Conservation (phyloP, 164 flowering plant species). For the Warburgia ugandensis region DNA sequence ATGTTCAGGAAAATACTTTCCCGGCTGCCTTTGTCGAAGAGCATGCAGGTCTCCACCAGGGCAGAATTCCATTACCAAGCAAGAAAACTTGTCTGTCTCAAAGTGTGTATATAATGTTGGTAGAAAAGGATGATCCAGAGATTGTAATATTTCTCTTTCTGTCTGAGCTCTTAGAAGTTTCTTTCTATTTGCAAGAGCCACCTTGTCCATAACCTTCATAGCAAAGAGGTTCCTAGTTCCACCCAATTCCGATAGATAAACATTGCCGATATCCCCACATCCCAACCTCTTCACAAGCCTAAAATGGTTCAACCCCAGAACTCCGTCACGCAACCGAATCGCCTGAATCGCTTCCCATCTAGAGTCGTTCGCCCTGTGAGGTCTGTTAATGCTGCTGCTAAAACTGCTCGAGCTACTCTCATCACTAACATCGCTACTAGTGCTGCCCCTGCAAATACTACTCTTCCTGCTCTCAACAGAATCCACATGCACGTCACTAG, state of each 20-base stretch:
- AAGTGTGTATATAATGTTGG: constrained; percentile 80
- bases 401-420: constrained; percentile 74
- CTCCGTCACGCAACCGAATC: constrained; percentile 46
- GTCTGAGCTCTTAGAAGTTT: constrained; percentile 85
- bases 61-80: constrained; percentile 89
- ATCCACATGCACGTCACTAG: constrained; percentile 34
- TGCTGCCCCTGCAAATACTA: constrained; percentile 58
- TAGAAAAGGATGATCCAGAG: constrained; percentile 82
- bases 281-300: constrained; percentile 58
- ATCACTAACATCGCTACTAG: constrained; percentile 73
- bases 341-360: constrained; percentile 81
- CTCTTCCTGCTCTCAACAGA: constrained; percentile 49
- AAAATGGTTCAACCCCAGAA: constrained; percentile 52
- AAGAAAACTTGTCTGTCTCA: constrained; percentile 73
- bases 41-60: constrained; percentile 90
- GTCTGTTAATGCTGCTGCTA: constrained; percentile 52
- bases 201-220: constrained; percentile 88
- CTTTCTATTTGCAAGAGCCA: constrained; percentile 52
- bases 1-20: constrained; percentile 73
- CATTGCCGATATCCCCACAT: constrained; percentile 82
- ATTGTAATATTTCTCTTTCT: constrained; percentile 79
- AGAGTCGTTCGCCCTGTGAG: constrained; percentile 66
- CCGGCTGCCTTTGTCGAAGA: constrained; percentile 76
- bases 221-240: constrained; percentile 61
- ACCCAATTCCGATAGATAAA: constrained; percentile 61